Base-by-base conservation (phyloP, 1,284 basidiomycete species). In the Rugosomyces carneus region DNA sequence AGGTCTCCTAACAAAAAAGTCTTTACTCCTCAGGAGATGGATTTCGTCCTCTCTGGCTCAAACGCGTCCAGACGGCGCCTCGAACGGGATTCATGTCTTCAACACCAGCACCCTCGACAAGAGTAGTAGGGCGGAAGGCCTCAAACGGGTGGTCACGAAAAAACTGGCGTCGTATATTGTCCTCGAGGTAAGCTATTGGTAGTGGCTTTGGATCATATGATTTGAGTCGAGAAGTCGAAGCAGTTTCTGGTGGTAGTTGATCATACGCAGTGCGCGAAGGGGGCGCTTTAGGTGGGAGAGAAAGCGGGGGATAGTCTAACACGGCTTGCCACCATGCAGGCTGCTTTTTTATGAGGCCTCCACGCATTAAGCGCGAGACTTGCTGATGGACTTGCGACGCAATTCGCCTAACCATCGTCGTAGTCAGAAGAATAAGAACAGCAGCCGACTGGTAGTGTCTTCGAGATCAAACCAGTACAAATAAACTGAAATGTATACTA, bases 121-220 rank as follows among this genome's bases (percentile, higher is more conserved):
- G 66, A 9, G 78, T 84, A 11, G 76, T 73, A 1, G 92, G 84
- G 34, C 93, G 76, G 64, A 94, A 88, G 1, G 91, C 86, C 68
- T 99, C 94, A 63, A 97, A 98, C 1, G 95, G 93, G 62, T 97
- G 94, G 68, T 99, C 95, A 44, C 76, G 74, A 72, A 94, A 98
- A 75, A 99, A 99, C 64, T 92, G 90, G 45, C 81, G 74, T 37
- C 95, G 81, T 44, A 98, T 72, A 49, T 78, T 74, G 66, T 99
- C 95, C 62, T 94, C 91, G 23, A 88, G 57, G 64, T 95, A 97
- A 40, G 78, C 73, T 49, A 98, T 78, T 8, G 80, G 75, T 47
- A 78, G 57, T 0, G 88, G 78, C 72, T 49, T 72, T 67, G 44
- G 73, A 64, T 54, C 70, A 64, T 51, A 71, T 59, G 59, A 55